phyloP scores from a whole-genome alignment of 164 flowering plant genomes.

The Tinospora cordifolia region DNA sequence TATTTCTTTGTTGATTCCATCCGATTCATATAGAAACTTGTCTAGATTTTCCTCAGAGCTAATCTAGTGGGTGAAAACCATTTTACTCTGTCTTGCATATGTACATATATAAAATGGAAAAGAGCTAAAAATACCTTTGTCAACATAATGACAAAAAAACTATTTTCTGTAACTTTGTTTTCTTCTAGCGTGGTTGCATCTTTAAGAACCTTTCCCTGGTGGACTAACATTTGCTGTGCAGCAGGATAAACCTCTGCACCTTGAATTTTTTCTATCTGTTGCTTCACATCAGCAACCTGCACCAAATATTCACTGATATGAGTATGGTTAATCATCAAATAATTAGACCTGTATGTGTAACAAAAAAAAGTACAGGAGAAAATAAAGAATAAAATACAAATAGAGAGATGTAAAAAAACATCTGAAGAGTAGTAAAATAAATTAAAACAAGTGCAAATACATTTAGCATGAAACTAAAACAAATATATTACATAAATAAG shows the following conservation, averaged over 20 bases:
- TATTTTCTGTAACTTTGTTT: constrained; percentile 60
- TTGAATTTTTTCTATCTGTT: constrained; percentile 50
- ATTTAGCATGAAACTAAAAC: too few species aligned
- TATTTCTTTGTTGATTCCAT: background rate
- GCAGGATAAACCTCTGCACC: constrained; percentile 67
- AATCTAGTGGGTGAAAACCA: background rate
- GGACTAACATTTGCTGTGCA: constrained; percentile 63
- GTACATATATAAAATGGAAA: background rate
- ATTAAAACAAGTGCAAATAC: too few species aligned
- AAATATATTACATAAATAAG: too few species aligned
- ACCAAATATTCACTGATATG: constrained; percentile 2
- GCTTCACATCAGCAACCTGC: constrained; percentile 71
- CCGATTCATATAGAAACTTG: background rate
- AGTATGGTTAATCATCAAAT: background rate
- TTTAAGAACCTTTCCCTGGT: constrained; percentile 82
- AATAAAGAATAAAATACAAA: background rate
- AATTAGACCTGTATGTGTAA: background rate
- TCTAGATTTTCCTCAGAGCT: background rate
- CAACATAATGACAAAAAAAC: constrained; percentile 70
- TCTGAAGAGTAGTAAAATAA: too few species aligned
- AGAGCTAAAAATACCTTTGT: constrained; percentile 40
- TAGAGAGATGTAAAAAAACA: too few species aligned
- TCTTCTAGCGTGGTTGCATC: constrained; percentile 59
- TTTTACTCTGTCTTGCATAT: background rate
- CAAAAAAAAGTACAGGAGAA: background rate